Evolutionary conservation across 1,139 yeast species (phyloP), one percentile per base, ranked within the genome.

Genomic region (Blastobotrys elegans): DNA sequence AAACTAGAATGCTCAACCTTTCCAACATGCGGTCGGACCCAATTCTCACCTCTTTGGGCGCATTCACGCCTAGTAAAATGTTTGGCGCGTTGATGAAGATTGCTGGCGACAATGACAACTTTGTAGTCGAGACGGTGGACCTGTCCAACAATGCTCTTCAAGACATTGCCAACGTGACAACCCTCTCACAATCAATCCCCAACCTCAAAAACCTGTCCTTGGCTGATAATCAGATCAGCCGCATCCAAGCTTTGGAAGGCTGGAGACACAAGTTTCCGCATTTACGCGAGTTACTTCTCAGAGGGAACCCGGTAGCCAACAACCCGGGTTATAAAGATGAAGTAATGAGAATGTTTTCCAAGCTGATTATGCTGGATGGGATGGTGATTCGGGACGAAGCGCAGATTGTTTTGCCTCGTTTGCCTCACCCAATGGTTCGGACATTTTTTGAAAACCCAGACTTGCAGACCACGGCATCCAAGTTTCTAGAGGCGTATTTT

Each of bases 81-180:
- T 89, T 92, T 65, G 86, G 90, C 2, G 98, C 98, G 0, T 70
- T 92, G 55, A 81, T 92, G 88, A 88, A 85, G 62, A 69, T 94
- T 17, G 96, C 96, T 1, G 63, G 69, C 1, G 72, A 73, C 44
- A 77, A 75, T 42, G 72, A 72, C 45, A 77, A 75, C 41, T 60
- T 72, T 38, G 54, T 55, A 21, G 85, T 89, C 5, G 84, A 82
- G 33, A 83, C 92, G 52, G 80, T 92, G 16, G 88, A 85, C 62
- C 71, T 92, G 44, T 82, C 95, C 13, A 73, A 73, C 50, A 92
- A 92, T 62, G 76, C 75, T 50, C 66, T 90, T 38, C 68, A 69
- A 35, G 95, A 87, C 58, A 74, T 87, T 40, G 62, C 77, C 26
- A 67, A 74, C n/a, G 72, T 90, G 26, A 70, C 85, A 0, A 71